Conservation (phyloP, 2,329 filamentous ascomycete genomes). For the Ascochyta lentis region DNA sequence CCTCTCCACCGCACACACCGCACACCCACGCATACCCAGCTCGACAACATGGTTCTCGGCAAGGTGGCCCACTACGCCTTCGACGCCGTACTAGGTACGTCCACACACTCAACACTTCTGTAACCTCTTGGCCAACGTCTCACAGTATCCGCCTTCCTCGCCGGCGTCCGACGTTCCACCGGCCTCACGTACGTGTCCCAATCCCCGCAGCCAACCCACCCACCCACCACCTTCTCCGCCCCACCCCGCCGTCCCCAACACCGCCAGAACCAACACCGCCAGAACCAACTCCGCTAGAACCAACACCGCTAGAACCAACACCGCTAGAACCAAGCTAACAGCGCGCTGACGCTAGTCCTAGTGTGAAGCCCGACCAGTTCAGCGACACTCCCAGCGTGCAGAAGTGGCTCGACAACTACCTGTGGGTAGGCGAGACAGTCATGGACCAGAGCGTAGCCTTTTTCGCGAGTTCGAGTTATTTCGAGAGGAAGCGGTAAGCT, state of each 20-base stretch:
- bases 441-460: conserved; percentile 97
- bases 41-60: conserved; percentile 62
- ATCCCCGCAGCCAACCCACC: background rate
- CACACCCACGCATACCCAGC: background rate
- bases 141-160: conserved; percentile 90
- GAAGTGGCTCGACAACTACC: conserved; percentile 91
- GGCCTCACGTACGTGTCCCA: conserved; percentile 83
- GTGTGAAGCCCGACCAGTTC: conserved; percentile 86
- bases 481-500: conserved; percentile 76
- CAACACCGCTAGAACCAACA: conserved; percentile 29
- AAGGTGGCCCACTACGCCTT: conserved; percentile 93
- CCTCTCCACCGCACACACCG: background rate
- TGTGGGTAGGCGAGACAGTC: conserved; percentile 94
- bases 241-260: conserved; percentile 48
- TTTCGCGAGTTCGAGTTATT: conserved; percentile 85
- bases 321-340: conserved; percentile 37
- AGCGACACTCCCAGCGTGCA: conserved; percentile 82
- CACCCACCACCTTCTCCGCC: conserved; percentile 44
- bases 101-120: conserved; percentile 8
- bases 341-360: conserved; percentile 62
- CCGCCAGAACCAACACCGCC: conserved; percentile 7
- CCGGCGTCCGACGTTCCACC: conserved; percentile 95
- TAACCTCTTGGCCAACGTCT: conserved; percentile 18
- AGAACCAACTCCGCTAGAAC: too few species aligned
- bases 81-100: conserved; percentile 88